phyloP scores from a whole-genome alignment of 129 eudicot genomes.

The Gnaphalium uliginosum region DNA sequence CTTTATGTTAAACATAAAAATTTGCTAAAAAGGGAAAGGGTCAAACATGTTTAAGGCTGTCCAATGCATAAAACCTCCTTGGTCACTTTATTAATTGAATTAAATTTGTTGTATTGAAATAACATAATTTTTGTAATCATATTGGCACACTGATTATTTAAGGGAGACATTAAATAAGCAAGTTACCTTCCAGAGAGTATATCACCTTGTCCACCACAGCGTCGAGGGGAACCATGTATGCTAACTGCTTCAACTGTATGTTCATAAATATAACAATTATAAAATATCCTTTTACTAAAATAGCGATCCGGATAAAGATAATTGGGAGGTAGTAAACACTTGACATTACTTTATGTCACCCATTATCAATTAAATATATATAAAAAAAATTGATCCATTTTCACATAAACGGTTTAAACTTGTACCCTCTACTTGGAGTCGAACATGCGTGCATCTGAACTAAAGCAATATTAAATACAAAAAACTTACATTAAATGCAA shows the following conservation, averaged over 20 bases:
- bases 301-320: not conserved
- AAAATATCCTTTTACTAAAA: not conserved
- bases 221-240: conserved; percentile 87
- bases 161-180: conserved; percentile 10
- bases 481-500: not conserved
- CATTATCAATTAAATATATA: not conserved
- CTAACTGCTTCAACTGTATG: conserved; percentile 76
- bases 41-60: too few species aligned
- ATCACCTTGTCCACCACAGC: conserved; percentile 99
- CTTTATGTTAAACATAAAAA: too few species aligned
- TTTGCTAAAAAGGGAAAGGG: too few species aligned
- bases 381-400: not conserved
- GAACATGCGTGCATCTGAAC: not conserved
- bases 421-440: not conserved
- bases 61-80: too few species aligned
- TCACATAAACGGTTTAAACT: not conserved
- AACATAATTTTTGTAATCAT: too few species aligned
- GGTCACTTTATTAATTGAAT: too few species aligned
- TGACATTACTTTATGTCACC: not conserved
- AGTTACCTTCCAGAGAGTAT: conserved; percentile 94
- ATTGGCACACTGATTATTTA: not conserved
- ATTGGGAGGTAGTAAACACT: not conserved
- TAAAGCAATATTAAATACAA: not conserved
- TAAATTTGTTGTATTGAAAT: too few species aligned
- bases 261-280: not conserved